Conservation (phyloP, 164 flowering plant genomes). For the Umbellularia californica region DNA sequence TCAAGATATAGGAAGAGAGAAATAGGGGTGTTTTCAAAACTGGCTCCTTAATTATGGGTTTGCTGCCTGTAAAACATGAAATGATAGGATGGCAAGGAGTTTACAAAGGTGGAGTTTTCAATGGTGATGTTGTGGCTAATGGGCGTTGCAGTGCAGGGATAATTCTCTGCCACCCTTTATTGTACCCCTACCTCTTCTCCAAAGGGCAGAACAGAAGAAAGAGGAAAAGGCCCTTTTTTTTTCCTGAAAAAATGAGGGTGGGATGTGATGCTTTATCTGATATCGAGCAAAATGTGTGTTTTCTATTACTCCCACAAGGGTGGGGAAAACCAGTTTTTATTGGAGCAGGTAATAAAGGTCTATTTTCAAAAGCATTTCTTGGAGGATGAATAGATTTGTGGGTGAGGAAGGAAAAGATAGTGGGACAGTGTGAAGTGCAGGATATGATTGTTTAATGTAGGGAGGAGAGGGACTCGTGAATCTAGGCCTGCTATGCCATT, state of each 20-base stretch:
- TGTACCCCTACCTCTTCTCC: slow-evolving; percentile 3
- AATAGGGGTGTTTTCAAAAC: neutral
- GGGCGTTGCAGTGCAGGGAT: slow-evolving; percentile 4
- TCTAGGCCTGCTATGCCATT: slow-evolving; percentile 17
- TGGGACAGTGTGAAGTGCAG: too few relatives aligned
- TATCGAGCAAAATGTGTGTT: neutral
- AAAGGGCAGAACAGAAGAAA: slow-evolving; percentile 11
- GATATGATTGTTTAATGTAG: slow-evolving; percentile 10
- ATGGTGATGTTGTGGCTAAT: slow-evolving; percentile 5
- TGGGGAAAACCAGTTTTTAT: slow-evolving; percentile 3
- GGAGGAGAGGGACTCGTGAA: slow-evolving; percentile 23
- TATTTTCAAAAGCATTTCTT: neutral
- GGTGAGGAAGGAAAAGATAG: neutral
- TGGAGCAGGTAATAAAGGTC: neutral
- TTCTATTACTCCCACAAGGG: slow-evolving; percentile 17
- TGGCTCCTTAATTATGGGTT: neutral
- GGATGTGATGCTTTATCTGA: neutral
- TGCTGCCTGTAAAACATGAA: neutral
- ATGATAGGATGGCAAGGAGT: neutral
- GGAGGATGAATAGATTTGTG: neutral
- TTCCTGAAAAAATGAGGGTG: neutral
- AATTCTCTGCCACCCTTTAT: slow-evolving; percentile 1
- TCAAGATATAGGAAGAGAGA: neutral
- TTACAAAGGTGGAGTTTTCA: neutral
- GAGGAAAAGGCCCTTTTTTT: neutral